phyloP scores from a whole-genome alignment of 371 early-diverging fungal species.

The Actinomucor elegans region DNA sequence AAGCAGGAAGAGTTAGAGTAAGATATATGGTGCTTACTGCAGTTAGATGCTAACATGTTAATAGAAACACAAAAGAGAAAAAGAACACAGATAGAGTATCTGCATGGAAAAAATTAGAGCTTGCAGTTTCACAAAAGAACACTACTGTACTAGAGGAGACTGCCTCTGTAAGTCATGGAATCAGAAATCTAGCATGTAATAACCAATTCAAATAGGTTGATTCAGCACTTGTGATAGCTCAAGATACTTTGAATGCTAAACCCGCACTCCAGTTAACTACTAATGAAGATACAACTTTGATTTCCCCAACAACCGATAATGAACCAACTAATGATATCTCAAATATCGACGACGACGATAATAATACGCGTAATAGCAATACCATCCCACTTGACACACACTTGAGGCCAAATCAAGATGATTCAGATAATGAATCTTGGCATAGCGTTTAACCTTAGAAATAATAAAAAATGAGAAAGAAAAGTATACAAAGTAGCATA shows the following conservation, averaged over 20 bases:
- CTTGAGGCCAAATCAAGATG: background rate
- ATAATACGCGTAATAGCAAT: background rate
- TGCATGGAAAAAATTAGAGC: slow-evolving; percentile 9
- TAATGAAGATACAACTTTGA: too few relatives aligned
- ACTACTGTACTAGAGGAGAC: too few relatives aligned
- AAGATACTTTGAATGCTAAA: too few relatives aligned
- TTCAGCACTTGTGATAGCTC: too few relatives aligned
- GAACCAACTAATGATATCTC: too few relatives aligned
- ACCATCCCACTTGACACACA: background rate
- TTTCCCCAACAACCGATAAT: too few relatives aligned
- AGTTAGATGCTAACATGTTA: background rate
- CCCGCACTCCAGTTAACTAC: too few relatives aligned
- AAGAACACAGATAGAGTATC: background rate
- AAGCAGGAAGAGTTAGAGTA: slow-evolving; percentile 48
- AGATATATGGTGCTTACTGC: background rate
- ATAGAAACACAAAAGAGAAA: background rate
- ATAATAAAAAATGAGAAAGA: background rate
- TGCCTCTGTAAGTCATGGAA: too few relatives aligned
- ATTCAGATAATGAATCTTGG: slow-evolving; percentile 23
- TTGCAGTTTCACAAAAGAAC: slow-evolving; percentile 1
- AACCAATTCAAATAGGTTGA: too few relatives aligned
- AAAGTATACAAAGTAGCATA: background rate
- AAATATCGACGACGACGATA: too few relatives aligned
- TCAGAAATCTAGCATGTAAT: too few relatives aligned
- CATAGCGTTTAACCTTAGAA: slow-evolving; percentile 10